phyloP scores from a whole-genome alignment of 2,329 filamentous ascomycete species.

The Paraphaeosphaeria minitans region DNA sequence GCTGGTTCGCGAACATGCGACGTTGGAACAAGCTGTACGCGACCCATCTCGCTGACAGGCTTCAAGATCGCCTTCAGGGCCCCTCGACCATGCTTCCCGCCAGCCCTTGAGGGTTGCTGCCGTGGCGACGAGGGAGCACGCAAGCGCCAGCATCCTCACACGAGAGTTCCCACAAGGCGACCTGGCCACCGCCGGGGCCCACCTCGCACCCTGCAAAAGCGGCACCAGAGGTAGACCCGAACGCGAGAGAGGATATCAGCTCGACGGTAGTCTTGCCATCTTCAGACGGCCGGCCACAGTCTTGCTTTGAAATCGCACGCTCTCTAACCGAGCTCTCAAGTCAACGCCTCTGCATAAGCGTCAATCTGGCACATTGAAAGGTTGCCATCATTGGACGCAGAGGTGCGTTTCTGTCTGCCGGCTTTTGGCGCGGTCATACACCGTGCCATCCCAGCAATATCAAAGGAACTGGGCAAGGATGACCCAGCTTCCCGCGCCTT shows the following conservation, averaged over 20 bases:
- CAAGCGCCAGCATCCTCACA: constrained; percentile 25
- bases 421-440: constrained; percentile 36
- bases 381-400: constrained; percentile 33
- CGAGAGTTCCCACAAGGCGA: constrained; percentile 20
- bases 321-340: constrained; percentile 41
- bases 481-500: constrained; percentile 36
- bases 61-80: constrained; percentile 41
- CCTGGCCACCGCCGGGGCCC: constrained; percentile 23
- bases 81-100: constrained; percentile 49
- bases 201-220: constrained; percentile 13
- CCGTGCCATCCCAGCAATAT: constrained; percentile 40
- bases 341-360: constrained; percentile 49
- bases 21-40: constrained; percentile 28
- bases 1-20: constrained; percentile 16
- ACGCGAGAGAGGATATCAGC: constrained; percentile 17
- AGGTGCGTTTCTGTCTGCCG: constrained; percentile 32
- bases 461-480: constrained; percentile 32
- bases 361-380: constrained; percentile 32
- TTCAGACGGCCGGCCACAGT: constrained; percentile 19
- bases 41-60: constrained; percentile 26
- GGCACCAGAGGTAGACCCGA: constrained; percentile 18
- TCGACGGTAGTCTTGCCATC: constrained; percentile 26
- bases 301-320: constrained; percentile 41
- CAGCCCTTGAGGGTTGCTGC: constrained; percentile 38
- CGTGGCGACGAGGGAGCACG: constrained; percentile 28